Conservation (phyloP, 2,329 filamentous ascomycete species). For the Aspergillus sp. region DNA sequence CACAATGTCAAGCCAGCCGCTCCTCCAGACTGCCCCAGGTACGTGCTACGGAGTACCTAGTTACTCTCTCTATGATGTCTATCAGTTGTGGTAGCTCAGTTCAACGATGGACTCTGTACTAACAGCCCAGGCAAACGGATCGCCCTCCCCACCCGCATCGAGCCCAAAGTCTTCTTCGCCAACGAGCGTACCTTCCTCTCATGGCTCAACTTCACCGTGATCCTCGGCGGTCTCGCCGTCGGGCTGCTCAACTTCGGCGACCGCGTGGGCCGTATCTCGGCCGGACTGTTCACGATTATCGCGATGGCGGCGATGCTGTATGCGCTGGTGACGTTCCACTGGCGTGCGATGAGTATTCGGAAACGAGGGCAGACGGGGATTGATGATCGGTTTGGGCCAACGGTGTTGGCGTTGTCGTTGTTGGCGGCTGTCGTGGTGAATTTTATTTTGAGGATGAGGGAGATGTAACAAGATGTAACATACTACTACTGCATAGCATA, state of each 20-base stretch:
- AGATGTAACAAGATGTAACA: conserved; percentile 3
- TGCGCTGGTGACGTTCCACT: conserved; percentile 90
- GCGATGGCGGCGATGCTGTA: conserved; percentile 95
- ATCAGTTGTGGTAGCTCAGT: neutral
- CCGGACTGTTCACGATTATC: conserved; percentile 86
- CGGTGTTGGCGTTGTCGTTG: conserved; percentile 76
- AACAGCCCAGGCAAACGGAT: conserved; percentile 77
- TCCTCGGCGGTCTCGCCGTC: conserved; percentile 90
- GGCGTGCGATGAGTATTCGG: conserved; percentile 88
- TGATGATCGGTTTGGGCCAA: conserved; percentile 91
- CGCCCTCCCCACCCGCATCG: conserved; percentile 91
- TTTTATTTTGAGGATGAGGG: conserved; percentile 64
- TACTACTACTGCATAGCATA: too few relatives aligned
- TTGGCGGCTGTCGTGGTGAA: conserved; percentile 89
- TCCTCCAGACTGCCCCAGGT: conserved; percentile 91
- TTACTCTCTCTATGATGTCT: conserved; percentile 1
- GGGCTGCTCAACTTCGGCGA: conserved; percentile 98
- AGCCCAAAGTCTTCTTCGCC: conserved; percentile 99
- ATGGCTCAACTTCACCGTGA: conserved; percentile 99
- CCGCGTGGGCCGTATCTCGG: conserved; percentile 83
- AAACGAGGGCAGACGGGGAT: conserved; percentile 89
- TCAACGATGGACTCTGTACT: conserved; percentile 2
- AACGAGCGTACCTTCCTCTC: conserved; percentile 98
- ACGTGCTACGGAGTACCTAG: conserved; percentile 23
- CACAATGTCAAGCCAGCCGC: conserved; percentile 88